Percentiles rank a stretch among this genome's conserved stretches.
Evolutionary conservation across 768 basidiomycete species (phyloP).

Genomic region (Galerina marginata): DNA sequence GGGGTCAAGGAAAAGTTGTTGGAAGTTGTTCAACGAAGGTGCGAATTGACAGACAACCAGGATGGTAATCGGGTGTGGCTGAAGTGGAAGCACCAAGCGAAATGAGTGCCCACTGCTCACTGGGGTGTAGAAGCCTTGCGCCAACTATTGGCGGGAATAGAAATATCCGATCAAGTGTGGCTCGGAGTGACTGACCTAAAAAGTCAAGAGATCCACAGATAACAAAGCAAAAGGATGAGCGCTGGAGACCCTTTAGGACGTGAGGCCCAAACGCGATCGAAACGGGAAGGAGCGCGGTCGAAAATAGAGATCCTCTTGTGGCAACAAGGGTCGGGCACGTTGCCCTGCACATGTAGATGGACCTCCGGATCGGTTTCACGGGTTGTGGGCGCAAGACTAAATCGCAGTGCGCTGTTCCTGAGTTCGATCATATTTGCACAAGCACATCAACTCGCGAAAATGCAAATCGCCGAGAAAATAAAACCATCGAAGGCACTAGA

Average conservation of each 20-base stretch:
- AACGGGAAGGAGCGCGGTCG: slow-evolving; percentile 18
- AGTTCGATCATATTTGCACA: slow-evolving; percentile 14
- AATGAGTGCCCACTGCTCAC: slow-evolving; percentile 12
- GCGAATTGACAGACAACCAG: slow-evolving; percentile 61
- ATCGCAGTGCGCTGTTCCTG: slow-evolving; percentile 15
- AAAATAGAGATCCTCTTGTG: slow-evolving; percentile 14
- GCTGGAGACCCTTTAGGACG: slow-evolving; percentile 13
- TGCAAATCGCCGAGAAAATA: slow-evolving; percentile 16
- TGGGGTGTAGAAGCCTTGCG: neutral
- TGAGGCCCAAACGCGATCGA: slow-evolving; percentile 16
- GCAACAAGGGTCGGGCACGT: slow-evolving; percentile 13
- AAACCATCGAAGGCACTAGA: slow-evolving; percentile 1
- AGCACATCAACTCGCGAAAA: slow-evolving; percentile 16
- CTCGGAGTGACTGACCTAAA: slow-evolving; percentile 11
- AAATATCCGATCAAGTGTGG: slow-evolving; percentile 16
- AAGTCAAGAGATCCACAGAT: slow-evolving; percentile 17
- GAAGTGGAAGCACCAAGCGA: slow-evolving; percentile 55
- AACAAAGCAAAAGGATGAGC: slow-evolving; percentile 15
- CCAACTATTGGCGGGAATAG: slow-evolving; percentile 18
- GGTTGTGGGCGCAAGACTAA: slow-evolving; percentile 24
- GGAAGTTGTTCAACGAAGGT: slow-evolving; percentile 76
- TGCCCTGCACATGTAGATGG: neutral
- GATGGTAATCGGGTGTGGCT: slow-evolving; percentile 67
- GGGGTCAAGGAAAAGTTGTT: slow-evolving; percentile 79
- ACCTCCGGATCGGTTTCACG: slow-evolving; percentile 10